Evolutionary conservation across 352 stramenopile genomes (phyloP).

Genomic region (Globisporangium radiosum): DNA sequence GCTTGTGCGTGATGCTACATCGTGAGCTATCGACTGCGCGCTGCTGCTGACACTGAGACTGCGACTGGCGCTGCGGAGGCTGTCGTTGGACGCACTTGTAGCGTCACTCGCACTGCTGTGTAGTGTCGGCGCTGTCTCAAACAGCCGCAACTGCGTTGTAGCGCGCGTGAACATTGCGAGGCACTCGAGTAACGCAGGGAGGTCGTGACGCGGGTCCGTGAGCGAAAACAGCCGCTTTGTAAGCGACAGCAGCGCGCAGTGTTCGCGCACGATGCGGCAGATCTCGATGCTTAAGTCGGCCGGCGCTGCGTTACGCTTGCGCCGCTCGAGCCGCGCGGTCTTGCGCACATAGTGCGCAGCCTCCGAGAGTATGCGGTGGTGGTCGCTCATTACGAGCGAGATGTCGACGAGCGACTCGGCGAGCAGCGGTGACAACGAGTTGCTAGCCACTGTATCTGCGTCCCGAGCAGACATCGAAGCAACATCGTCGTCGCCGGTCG

Average conservation of each 20-base stretch:
- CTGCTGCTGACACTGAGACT: conserved; percentile 1
- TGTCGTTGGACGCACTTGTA: conserved; percentile 16
- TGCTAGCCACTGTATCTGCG: not conserved
- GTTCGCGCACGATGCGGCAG: conserved; percentile 38
- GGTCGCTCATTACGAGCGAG: conserved; percentile 71
- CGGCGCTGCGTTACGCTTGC: not conserved
- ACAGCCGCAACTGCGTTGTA: conserved; percentile 22
- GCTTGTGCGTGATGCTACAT: conserved; percentile 4
- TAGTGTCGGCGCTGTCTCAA: conserved; percentile 4
- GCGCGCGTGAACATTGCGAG: conserved; percentile 43
- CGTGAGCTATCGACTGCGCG: conserved; percentile 6
- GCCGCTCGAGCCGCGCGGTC: conserved; percentile 15
- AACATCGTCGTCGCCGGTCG: no score
- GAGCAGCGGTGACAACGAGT: conserved; percentile 23
- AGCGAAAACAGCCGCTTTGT: conserved; percentile 41
- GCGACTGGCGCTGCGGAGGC: conserved; percentile 4
- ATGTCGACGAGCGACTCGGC: conserved; percentile 62
- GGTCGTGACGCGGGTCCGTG: conserved; percentile 39
- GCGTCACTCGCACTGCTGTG: conserved; percentile 1
- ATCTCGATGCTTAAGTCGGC: conserved; percentile 42
- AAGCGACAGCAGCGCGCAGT: conserved; percentile 48
- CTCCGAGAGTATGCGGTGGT: conserved; percentile 55
- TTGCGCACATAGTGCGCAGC: conserved; percentile 41
- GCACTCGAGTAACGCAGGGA: conserved; percentile 43
- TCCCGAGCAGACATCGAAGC: not conserved